Base-by-base conservation (phyloP, 768 basidiomycete species). In the Clitopilus passeckerianus region DNA sequence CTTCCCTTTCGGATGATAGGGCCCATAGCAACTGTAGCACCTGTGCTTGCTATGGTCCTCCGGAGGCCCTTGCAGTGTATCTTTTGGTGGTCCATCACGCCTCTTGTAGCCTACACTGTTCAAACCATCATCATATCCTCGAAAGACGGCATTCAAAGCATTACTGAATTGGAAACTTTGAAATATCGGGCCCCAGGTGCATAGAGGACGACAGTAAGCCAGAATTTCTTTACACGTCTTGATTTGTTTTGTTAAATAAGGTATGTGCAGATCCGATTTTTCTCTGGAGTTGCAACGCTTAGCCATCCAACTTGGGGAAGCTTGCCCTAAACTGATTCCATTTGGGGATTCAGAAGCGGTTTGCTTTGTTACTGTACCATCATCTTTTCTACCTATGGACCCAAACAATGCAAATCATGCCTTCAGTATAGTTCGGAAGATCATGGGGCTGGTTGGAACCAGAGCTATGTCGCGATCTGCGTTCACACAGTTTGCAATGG, bases 101-200 rank as follows among this genome's bases (percentile, higher is more conserved):
- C 71, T 0, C 57, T 73, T 20, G 58, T 84, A 16, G 75, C 83
- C 0, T 79, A 71, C 43, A 66, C 81, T 34, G 75, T 78, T 1
- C 79, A 84, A 55, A 75, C 72, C 1, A 76, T 80, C 27, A 74
- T 78, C 59, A 72, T 72, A 43, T 75, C 80, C 54, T 77, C 84
- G 43, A 67, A 71, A 50, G 70, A 72, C 52, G 79, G 79, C 10
- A 75, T 79, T 64, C 70, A 78, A 61, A 77, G 75, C 33, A 75
- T 89, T 18, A 71, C 74, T 1, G 74, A 77, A 43, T 69, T 89
- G 27, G 82, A 87, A 66, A 70, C 68, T 14, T 70, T 87, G 70
- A 80, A 74, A 65, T 89, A 89, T 61, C 64, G 65, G 7, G 79
- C 85, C 9, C 80, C 77, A 23, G 83, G 86, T 5, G 84, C 85